These are phyloP conservation scores for Oehlia diaphana DNA, from an alignment of 192 early-diverging fungal species.

Conservation along the genomic window DNA sequence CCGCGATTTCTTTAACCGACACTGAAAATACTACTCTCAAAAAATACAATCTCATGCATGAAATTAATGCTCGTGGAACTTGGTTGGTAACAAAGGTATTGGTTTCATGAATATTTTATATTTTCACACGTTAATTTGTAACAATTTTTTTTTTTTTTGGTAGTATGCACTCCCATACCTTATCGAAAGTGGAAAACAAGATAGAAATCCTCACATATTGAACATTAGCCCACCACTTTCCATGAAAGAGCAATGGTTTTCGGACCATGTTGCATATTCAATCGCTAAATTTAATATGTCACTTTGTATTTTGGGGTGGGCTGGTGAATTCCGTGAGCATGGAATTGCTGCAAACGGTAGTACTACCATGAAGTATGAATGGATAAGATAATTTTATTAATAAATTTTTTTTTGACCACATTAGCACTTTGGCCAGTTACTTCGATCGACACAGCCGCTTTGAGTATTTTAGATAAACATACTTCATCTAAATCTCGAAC, in stretches of 20 bases:
- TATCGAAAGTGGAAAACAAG: constrained; percentile 50
- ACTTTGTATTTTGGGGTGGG: constrained; percentile 46
- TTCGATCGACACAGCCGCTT: constrained; percentile 71
- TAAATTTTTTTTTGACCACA: background rate
- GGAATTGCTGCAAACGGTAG: constrained; percentile 72
- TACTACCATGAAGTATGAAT: background rate
- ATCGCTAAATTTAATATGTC: constrained; percentile 19
- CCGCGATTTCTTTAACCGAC: constrained; percentile 68
- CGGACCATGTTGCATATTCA: constrained; percentile 51
- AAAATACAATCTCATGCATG: constrained; percentile 75
- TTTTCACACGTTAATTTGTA: background rate
- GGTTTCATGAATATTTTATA: background rate
- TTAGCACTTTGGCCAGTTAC: constrained; percentile 64
- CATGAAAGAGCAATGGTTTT: constrained; percentile 74
- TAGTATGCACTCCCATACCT: constrained; percentile 64
- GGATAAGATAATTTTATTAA: background rate
- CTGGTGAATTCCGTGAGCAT: constrained; percentile 63
- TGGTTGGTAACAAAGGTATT: constrained; percentile 72
- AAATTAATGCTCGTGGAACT: constrained; percentile 77
- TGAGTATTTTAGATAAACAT: constrained; percentile 47
- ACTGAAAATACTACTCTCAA: constrained; percentile 57
- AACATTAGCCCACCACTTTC: constrained; percentile 71
- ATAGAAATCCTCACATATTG: constrained; percentile 72
- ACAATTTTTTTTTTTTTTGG: background rate
- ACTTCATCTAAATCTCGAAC: constrained; percentile 32